These are phyloP conservation scores for Agarophyton chilense DNA, from an alignment of 23 red algal genomes.

Conservation along the genomic window DNA sequence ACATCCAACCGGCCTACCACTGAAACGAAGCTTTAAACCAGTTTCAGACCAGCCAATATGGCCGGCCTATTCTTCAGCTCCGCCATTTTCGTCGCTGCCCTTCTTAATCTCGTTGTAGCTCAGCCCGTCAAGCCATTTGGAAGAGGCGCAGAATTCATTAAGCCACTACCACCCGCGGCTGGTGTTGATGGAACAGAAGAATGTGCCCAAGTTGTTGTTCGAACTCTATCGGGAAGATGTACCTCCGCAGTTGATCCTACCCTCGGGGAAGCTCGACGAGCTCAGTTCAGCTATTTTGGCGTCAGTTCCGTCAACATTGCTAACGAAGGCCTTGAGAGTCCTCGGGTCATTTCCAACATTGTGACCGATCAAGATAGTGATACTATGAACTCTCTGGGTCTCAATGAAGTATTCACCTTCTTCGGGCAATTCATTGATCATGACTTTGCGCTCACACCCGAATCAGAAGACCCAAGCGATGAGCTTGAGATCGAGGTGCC, in stretches of 20 bases:
- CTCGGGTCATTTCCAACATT: slow-evolving; percentile 40
- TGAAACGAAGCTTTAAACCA: too few relatives aligned
- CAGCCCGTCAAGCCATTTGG: neutral
- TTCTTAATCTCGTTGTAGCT: neutral
- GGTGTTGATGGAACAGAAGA: neutral
- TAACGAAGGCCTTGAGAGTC: neutral
- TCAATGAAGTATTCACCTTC: slow-evolving; percentile 53
- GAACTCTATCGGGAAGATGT: slow-evolving; percentile 20
- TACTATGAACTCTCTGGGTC: slow-evolving; percentile 16
- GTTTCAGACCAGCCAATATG: neutral
- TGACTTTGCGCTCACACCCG: slow-evolving; percentile 34
- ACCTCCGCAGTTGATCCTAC: slow-evolving; percentile 35
- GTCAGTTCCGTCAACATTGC: neutral
- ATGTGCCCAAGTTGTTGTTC: neutral
- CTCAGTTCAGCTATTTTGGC: slow-evolving; percentile 31
- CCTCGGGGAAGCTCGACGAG: slow-evolving; percentile 23
- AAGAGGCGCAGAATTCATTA: neutral
- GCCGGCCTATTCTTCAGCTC: neutral
- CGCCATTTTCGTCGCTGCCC: neutral
- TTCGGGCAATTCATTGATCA: slow-evolving; percentile 66
- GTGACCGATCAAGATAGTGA: slow-evolving; percentile 3
- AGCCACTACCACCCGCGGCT: neutral
- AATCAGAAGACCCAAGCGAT: slow-evolving; percentile 2
- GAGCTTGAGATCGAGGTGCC: slow-evolving; percentile 20
- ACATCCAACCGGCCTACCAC: too few relatives aligned